phyloP scores from a whole-genome alignment of 2,329 filamentous ascomycete genomes.

The Torrubiella hemipterigena region DNA sequence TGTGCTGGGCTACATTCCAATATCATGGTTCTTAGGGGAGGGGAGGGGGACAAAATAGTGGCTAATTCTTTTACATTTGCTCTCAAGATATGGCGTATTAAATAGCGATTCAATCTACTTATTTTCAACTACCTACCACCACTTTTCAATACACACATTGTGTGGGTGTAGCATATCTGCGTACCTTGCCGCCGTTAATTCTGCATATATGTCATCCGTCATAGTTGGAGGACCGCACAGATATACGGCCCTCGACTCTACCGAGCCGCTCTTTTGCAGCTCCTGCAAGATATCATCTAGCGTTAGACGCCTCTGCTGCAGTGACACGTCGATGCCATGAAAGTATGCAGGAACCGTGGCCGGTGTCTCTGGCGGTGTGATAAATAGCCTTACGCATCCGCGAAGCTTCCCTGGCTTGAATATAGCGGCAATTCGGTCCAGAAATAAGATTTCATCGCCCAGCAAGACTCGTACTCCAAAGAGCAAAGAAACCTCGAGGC shows the following conservation, averaged over 20 bases:
- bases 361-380: no score
- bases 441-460: slow-evolving; percentile 32
- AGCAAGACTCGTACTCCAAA: slow-evolving; percentile 42
- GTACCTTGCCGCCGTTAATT: slow-evolving; percentile 21
- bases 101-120: no score
- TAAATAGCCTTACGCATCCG: slow-evolving; percentile 33
- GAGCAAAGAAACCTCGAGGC: slow-evolving; percentile 42
- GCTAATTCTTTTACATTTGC: neutral
- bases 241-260: slow-evolving; percentile 41
- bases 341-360: no score
- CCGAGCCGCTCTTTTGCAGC: slow-evolving; percentile 18
- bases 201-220: slow-evolving; percentile 53
- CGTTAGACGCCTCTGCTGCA: slow-evolving; percentile 27
- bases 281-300: slow-evolving; percentile 27
- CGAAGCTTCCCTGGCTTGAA: slow-evolving; percentile 24
- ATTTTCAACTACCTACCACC: no score
- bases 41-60: neutral
- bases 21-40: neutral
- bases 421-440: slow-evolving; percentile 31
- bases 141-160: slow-evolving; percentile 47
- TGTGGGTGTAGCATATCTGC: slow-evolving; percentile 27
- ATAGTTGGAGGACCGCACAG: slow-evolving; percentile 57
- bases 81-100: no score
- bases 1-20: neutral
- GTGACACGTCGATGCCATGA: slow-evolving; percentile 8